These are phyloP conservation scores for Petunia axillaris DNA, from an alignment of 257 asterid genomes.

Conservation along the genomic window DNA sequence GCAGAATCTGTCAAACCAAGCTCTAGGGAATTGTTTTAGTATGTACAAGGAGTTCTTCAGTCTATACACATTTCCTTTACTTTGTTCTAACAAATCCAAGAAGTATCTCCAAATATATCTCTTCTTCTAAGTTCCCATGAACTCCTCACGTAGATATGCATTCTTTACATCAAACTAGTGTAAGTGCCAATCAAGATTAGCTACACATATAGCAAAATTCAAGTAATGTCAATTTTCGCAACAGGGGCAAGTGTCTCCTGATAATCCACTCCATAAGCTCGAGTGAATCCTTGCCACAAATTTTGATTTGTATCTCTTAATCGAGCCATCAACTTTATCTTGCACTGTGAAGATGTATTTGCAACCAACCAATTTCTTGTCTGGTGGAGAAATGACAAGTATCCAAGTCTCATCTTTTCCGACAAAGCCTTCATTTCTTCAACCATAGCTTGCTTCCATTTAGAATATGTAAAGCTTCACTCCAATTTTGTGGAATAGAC, in stretches of 20 bases:
- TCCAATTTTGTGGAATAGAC: background rate
- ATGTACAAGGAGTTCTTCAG: too few species aligned
- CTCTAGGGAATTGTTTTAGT: too few species aligned
- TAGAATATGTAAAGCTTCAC: background rate
- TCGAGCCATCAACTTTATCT: background rate
- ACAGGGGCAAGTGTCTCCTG: background rate
- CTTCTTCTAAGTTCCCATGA: too few species aligned
- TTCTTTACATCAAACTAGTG: too few species aligned
- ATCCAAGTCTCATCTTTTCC: background rate
- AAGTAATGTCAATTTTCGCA: conserved; percentile 15
- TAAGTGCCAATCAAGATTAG: too few species aligned
- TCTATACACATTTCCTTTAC: too few species aligned
- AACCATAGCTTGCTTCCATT: background rate
- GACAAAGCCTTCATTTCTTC: background rate
- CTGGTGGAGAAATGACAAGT: background rate
- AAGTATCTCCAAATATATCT: too few species aligned
- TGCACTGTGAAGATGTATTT: background rate
- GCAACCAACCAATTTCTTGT: background rate
- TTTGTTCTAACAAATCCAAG: too few species aligned
- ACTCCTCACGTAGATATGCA: too few species aligned
- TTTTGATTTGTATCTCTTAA: background rate
- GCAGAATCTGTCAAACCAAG: too few species aligned
- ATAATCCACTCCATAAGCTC: background rate
- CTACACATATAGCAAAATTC: background rate
- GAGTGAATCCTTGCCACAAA: background rate